Conservation (phyloP, 202 grass and related monocot species). For the Zizania palustris region DNA sequence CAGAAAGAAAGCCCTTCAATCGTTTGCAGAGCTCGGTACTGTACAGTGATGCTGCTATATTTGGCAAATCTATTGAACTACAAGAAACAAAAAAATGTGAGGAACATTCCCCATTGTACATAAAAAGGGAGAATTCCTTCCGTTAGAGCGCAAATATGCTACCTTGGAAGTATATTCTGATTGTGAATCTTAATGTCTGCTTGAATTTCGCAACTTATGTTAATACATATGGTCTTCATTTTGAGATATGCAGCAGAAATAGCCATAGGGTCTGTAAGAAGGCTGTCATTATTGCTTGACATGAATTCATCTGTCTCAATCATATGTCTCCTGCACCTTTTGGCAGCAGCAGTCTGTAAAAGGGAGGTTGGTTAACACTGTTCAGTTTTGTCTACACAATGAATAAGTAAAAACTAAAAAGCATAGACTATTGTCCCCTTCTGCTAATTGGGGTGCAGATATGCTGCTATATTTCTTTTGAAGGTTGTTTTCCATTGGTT, state of each 20-base stretch:
- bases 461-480: not conserved
- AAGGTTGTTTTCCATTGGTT: not conserved
- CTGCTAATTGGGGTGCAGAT: conserved; percentile 24
- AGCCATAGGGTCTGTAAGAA: conserved; percentile 73
- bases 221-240: conserved; percentile 89
- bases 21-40: conserved; percentile 85
- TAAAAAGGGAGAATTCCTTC: conserved; percentile 22
- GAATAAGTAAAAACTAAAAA: conserved; percentile 28
- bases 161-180: conserved; percentile 97
- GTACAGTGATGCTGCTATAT: conserved; percentile 85
- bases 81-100: conserved; percentile 38
- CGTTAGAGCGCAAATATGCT: conserved; percentile 27
- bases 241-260: conserved; percentile 88
- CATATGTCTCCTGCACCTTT: conserved; percentile 94
- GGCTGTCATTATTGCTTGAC: conserved; percentile 74
- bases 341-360: conserved; percentile 76
- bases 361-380: conserved; percentile 31
- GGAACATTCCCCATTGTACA: conserved; percentile 13
- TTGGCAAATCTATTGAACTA: conserved; percentile 97
- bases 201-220: conserved; percentile 87
- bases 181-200: conserved; percentile 96
- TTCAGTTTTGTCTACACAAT: conserved; percentile 23
- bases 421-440: not conserved
- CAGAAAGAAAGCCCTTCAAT: conserved; percentile 77
- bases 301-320: conserved; percentile 94